phyloP scores from a whole-genome alignment of 192 early-diverging fungal genomes.

The Coemansia sp. region DNA sequence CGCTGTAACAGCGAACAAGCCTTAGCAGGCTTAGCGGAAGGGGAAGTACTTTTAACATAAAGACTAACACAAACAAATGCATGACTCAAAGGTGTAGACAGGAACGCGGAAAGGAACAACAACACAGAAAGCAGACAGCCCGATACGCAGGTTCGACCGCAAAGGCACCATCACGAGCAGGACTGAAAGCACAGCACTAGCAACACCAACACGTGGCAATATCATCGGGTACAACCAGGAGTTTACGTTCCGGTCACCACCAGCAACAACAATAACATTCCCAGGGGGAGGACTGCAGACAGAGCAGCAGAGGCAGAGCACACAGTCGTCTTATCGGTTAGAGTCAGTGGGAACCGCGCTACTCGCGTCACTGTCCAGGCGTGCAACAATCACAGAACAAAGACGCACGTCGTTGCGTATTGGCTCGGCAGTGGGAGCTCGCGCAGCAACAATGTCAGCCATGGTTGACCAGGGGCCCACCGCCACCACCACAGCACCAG shows the following conservation, averaged over 20 bases:
- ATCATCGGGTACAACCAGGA: slow-evolving; percentile 6
- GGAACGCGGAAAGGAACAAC: slow-evolving; percentile 6
- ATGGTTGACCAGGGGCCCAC: slow-evolving; percentile 13
- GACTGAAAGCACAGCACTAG: slow-evolving; percentile 10
- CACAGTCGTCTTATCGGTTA: slow-evolving; percentile 8
- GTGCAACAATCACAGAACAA: slow-evolving; percentile 47
- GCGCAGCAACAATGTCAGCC: slow-evolving; percentile 6
- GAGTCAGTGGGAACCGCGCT: slow-evolving; percentile 52
- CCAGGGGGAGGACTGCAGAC: slow-evolving; percentile 29
- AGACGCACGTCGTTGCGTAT: slow-evolving; percentile 37
- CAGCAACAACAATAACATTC: slow-evolving; percentile 11
- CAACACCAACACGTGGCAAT: slow-evolving; percentile 13
- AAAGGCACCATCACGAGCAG: slow-evolving; percentile 26
- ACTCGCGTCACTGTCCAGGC: slow-evolving; percentile 41
- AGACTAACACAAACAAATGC: too few relatives aligned
- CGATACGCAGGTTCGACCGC: slow-evolving; percentile 44
- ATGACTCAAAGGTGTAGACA: too few relatives aligned
- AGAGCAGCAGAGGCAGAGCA: slow-evolving; percentile 8
- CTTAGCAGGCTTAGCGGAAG: too few relatives aligned
- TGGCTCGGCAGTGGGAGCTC: slow-evolving; percentile 6
- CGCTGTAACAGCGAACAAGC: too few relatives aligned
- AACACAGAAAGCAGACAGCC: slow-evolving; percentile 2
- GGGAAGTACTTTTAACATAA: too few relatives aligned
- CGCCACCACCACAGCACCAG: neutral
- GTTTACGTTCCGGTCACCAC: slow-evolving; percentile 35